Evolutionary conservation across 495 filamentous ascomycete genomes (phyloP).

Genomic region (Xylaria acuta): DNA sequence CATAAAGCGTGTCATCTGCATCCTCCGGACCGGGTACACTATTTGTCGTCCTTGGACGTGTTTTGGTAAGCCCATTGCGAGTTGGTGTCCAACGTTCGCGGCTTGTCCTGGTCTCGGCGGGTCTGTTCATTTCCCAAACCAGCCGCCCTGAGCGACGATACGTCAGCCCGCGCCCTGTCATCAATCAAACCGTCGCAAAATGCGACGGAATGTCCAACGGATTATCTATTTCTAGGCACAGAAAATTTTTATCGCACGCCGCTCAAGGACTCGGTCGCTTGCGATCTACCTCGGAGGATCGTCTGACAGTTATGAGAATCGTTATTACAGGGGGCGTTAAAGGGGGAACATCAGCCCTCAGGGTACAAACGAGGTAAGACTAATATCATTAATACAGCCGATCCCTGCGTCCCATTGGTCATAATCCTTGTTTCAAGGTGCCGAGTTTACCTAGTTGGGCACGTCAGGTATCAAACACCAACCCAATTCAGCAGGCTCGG

Average conservation of each 20-base stretch:
- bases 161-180: conserved; percentile 15
- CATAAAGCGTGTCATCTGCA: conserved; percentile 19
- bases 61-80: conserved; percentile 17
- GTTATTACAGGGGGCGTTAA: conserved; percentile 22
- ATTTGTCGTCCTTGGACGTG: neutral
- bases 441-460: conserved; percentile 27
- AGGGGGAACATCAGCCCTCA: conserved; percentile 17
- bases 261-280: conserved; percentile 14
- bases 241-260: conserved; percentile 5
- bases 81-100: conserved; percentile 19
- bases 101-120: conserved; percentile 23
- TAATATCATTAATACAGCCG: conserved; percentile 25
- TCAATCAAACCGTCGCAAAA: conserved; percentile 10
- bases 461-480: conserved; percentile 26
- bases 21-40: neutral
- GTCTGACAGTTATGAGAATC: conserved; percentile 23
- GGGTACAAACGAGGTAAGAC: conserved; percentile 21
- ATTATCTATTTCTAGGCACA: conserved; percentile 10
- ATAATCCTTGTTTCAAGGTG: conserved; percentile 19
- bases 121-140: conserved; percentile 23
- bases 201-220: neutral
- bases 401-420: conserved; percentile 24
- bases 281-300: conserved; percentile 18
- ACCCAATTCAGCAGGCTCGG: conserved; percentile 18
- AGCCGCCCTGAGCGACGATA: conserved; percentile 24